phyloP scores from a whole-genome alignment of 768 basidiomycete genomes.

The Hirschioporus abietinus region DNA sequence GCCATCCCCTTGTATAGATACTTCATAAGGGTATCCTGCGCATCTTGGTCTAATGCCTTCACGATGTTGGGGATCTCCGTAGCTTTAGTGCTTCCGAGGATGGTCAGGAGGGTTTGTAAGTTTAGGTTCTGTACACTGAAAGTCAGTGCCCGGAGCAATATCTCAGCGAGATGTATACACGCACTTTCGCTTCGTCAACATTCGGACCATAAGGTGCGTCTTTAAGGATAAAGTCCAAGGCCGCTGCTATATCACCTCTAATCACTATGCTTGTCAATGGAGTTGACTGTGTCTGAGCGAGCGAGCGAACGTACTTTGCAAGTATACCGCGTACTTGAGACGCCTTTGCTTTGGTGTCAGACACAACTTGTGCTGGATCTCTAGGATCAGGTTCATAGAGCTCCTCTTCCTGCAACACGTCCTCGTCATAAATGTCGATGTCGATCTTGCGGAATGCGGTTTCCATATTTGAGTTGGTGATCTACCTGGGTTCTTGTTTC shows the following conservation, averaged over 20 bases:
- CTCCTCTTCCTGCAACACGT: slow-evolving; percentile 76
- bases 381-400: slow-evolving; percentile 85
- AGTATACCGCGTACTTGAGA: slow-evolving; percentile 65
- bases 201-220: slow-evolving; percentile 85
- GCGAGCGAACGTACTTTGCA: slow-evolving; percentile 50
- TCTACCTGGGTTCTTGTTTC: background rate
- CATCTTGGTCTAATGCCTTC: slow-evolving; percentile 63
- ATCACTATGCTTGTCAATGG: slow-evolving; percentile 2
- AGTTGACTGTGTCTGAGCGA: background rate
- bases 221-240: slow-evolving; percentile 65
- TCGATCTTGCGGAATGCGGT: slow-evolving; percentile 86
- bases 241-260: slow-evolving; percentile 75
- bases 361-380: slow-evolving; percentile 64
- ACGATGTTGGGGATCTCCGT: slow-evolving; percentile 78
- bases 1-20: slow-evolving; percentile 98
- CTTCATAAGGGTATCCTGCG: slow-evolving; percentile 93
- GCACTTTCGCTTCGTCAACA: slow-evolving; percentile 87
- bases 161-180: slow-evolving; percentile 12
- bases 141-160: background rate
- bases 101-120: slow-evolving; percentile 74
- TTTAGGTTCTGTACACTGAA: slow-evolving; percentile 55
- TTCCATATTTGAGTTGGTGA: slow-evolving; percentile 26
- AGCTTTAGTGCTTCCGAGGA: slow-evolving; percentile 91
- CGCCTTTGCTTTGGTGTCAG: slow-evolving; percentile 73
- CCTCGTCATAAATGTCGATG: slow-evolving; percentile 92